Base-by-base conservation (phyloP, 768 basidiomycete genomes). In the Mycena belliarum region DNA sequence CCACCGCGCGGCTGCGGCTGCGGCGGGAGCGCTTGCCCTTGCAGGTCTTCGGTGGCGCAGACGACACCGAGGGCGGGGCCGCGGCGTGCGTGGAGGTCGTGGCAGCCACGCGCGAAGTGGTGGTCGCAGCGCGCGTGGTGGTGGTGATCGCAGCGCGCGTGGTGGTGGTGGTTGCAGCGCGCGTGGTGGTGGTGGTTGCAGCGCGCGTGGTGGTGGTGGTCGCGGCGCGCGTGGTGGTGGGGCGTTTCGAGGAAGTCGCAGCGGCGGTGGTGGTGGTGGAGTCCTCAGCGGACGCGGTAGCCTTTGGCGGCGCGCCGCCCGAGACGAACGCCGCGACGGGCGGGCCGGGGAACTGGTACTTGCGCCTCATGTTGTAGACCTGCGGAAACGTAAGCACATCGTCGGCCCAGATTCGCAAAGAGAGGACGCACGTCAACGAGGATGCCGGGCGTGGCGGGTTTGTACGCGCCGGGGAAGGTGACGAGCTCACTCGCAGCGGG, bases 341-440 rank as follows among this genome's bases (percentile, higher is more conserved):
- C 21, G 76, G 76, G 0, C 76, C 76, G 1, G 76, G 76, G 41
- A 74, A 78, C 14, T 51, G 11, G 63, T 73, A 61, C 44, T 44
- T 6, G 18, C 20, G 23, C 33, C 43, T 72, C 73, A 63, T 55
- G 35, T 63, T 35, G 57, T 63, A 63, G 1, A 61, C 48, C 60
- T 61, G 33, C 25, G 33, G 18, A n/a, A 29, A 43, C 32, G 16
- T 38, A 23, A 45, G 18, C 21, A 2, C 45, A 3, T 3, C 16
- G 8, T 6, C 7, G 8, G n/a, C 15, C 14, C 3, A 23, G 11
- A 6, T n/a, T n/a, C 35, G 41, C 1, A 16, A 16, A n/a, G 5
- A 16, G 2, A 4, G 10, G 18, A 56, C 60, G 37, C 29, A 65
- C 53, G 40, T 65, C 52, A 40, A 75, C 73, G 37, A 75, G 72